A percentile compares a stretch with the other conserved stretches of the same genome.
phyloP scores from a whole-genome alignment of 371 early-diverging fungal species.

The Entomophthora muscae region DNA sequence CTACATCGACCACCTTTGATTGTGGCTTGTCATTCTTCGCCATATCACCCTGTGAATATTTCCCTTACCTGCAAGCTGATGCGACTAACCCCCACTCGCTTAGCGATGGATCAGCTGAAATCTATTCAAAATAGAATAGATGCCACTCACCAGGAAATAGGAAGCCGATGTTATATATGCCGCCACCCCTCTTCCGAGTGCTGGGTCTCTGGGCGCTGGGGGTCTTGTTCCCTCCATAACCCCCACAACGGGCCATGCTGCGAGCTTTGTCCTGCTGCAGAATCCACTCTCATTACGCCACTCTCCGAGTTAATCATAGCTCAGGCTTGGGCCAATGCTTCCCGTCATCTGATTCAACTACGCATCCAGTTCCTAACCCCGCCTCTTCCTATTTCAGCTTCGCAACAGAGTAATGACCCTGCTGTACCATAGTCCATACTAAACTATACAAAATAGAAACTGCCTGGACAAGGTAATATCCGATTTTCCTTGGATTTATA shows the following conservation, averaged over 20 bases:
- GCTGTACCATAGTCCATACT: too few relatives aligned
- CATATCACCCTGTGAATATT: too few relatives aligned
- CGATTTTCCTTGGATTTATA: too few relatives aligned
- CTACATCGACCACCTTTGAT: neutral
- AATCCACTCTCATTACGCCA: neutral
- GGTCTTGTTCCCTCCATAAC: neutral
- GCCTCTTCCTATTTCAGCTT: too few relatives aligned
- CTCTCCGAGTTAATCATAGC: neutral
- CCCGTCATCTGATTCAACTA: neutral
- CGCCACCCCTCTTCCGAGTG: neutral
- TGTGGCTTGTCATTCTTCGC: neutral
- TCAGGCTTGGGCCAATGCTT: neutral
- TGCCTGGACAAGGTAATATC: too few relatives aligned
- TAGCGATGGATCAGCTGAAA: neutral
- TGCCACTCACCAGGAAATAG: neutral
- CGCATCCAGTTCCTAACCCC: too few relatives aligned
- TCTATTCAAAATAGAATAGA: neutral
- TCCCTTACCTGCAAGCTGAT: neutral
- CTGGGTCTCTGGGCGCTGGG: neutral
- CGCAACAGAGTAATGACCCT: too few relatives aligned
- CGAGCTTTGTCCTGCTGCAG: neutral
- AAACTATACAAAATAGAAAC: too few relatives aligned
- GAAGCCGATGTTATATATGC: neutral
- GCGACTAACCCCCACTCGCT: neutral
- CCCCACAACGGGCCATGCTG: neutral